Evolutionary conservation across 352 stramenopile species (phyloP), one percentile per base, ranked within the genome.

Genomic region (Globisporangium lucens): DNA sequence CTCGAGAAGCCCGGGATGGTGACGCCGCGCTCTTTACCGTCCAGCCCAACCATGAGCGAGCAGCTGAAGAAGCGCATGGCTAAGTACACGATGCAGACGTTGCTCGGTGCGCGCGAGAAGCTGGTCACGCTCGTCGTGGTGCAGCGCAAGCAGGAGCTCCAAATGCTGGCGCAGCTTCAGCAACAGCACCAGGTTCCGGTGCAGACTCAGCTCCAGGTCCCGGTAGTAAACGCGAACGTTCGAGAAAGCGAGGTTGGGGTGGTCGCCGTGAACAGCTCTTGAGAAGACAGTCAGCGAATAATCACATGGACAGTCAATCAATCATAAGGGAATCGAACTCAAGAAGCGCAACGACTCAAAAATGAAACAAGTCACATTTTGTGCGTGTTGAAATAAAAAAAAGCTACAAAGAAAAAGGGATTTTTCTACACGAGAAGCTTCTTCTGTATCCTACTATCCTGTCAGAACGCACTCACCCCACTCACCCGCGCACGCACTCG

Each of bases 1-100:
- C 69, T 92, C 10, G 71, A 87, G 71, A 89, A 89, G 59, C 85
- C 82, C 20, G 87, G 87, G 1, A 94, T 94, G 87, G 85, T 94
- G 27, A 93, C 80, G 33, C 87, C 87, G 46, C 78, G 79, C 10
- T 92, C 82, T 36, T 66, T 93, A 24, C 84, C 86, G n/a, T 81
- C 84, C 15, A 93, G 83, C 56, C 86, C 86, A 43, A 89, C 75
- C 24, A 82, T 90, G 74, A 87, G 82, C 63, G 74, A 82, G 33
- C 76, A 90, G 72, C 70, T 92, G 43, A 79, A 86, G 67, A 88
- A 88, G 47, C 81, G 85, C 65, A 93, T 94, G 83, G 75, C 77
- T 61, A 81, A 87, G 56, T 94, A 93, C 69, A 94, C 86, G n/a
- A 59, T 89, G 24, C 74, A 86, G 71, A 90, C 83, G 10, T 66